These are phyloP conservation scores for Xylariales sp. DNA, from an alignment of 2,329 filamentous ascomycete genomes.

Conservation along the genomic window DNA sequence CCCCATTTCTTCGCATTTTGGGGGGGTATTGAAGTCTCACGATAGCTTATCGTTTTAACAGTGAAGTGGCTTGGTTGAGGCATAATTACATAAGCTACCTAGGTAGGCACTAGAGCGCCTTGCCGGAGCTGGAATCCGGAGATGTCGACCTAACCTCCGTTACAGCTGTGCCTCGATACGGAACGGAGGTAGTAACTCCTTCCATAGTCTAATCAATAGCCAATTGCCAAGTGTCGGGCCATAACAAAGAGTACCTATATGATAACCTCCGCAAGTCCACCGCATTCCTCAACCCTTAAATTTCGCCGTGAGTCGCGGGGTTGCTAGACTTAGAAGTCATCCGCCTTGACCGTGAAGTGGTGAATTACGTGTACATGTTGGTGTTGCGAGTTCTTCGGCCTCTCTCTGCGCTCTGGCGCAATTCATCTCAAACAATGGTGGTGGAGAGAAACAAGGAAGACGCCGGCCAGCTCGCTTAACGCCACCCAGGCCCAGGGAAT, in stretches of 20 bases:
- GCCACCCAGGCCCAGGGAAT: slow-evolving; percentile 1
- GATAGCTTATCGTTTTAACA: slow-evolving; percentile 6
- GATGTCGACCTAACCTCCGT: not conserved
- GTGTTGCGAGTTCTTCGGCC: not conserved
- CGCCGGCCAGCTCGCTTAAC: not conserved
- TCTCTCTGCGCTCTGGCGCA: not conserved
- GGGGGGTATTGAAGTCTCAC: not conserved
- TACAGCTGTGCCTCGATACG: not conserved
- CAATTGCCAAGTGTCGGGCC: not conserved
- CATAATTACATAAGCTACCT: slow-evolving; percentile 23
- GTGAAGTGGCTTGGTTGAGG: not conserved
- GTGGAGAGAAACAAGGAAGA: not conserved
- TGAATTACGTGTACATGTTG: not conserved
- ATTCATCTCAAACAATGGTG: not conserved
- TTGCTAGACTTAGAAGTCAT: not conserved
- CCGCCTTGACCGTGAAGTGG: not conserved
- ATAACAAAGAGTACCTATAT: not conserved
- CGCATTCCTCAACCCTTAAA: not conserved
- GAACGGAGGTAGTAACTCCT: slow-evolving; percentile 25
- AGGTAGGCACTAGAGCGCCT: not conserved
- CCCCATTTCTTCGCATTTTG: not conserved
- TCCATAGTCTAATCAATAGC: not conserved
- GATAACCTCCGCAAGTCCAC: not conserved
- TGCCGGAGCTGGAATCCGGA: slow-evolving; percentile 13
- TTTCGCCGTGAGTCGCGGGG: not conserved